Conservation (phyloP, 192 early-diverging fungal species). For the Spizellomyces punctatus region DNA sequence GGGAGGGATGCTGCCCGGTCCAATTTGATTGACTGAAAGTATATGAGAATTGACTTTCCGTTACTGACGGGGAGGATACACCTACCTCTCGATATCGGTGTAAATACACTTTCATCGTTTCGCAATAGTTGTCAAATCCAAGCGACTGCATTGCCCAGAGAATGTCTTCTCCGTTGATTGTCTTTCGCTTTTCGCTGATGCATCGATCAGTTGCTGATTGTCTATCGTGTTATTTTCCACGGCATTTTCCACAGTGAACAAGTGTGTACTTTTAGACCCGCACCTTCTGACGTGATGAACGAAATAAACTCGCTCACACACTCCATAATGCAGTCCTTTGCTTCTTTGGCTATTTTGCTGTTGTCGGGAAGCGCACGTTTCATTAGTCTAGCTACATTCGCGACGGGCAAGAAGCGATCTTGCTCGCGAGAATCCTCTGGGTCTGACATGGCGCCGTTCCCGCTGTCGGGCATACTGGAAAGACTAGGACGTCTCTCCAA, state of each 20-base stretch:
- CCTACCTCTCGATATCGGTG: constrained; percentile 86
- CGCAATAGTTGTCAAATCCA: constrained; percentile 96
- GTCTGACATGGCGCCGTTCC: background rate
- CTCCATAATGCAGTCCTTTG: constrained; percentile 95
- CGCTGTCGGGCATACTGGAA: background rate
- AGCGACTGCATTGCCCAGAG: constrained; percentile 97
- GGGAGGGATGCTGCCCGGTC: background rate
- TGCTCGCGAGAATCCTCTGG: constrained; percentile 46
- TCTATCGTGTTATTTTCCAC: background rate
- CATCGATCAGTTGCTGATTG: constrained; percentile 87
- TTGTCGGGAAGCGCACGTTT: constrained; percentile 95
- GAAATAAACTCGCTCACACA: constrained; percentile 99
- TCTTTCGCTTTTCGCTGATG: constrained; percentile 93
- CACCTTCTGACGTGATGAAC: constrained; percentile 95
- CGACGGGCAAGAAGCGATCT: constrained; percentile 95
- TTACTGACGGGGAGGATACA: background rate
- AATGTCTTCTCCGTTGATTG: constrained; percentile 98
- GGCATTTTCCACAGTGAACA: background rate
- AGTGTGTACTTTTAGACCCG: constrained; percentile 4
- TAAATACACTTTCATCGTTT: constrained; percentile 87
- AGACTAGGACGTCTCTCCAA: too few species aligned
- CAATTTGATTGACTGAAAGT: constrained; percentile 8
- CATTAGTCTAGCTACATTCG: constrained; percentile 95
- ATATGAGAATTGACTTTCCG: background rate
- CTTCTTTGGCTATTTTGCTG: constrained; percentile 98